Base-by-base conservation (phyloP, 257 asterid species). In the Lithospermum erythrorhizon region DNA sequence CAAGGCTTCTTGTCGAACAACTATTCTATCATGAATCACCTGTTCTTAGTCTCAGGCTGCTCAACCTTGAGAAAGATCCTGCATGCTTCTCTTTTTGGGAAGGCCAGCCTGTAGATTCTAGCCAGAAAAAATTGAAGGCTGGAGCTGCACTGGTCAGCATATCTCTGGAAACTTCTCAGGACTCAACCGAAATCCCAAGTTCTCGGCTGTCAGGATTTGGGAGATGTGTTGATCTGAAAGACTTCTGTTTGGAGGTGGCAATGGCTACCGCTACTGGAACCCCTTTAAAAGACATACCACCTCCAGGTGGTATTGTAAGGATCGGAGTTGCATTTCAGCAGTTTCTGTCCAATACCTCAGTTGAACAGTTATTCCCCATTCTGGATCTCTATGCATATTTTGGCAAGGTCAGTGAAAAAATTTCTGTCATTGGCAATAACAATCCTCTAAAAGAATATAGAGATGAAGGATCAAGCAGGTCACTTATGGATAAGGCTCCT, bases 31-130 rank as follows among this genome's bases (percentile, higher is more conserved):
- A 89, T 21, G 87, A 86, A 62, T 86, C 96, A 59, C 99, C 97
- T 66, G 73, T 89, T 65, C 73, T 83, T 41, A 79, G 74, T 73
- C 79, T 79, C 30, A 68, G 78, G 69, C 73, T 83, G 64, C 81
- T 93, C 61, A 80, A 83, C 83, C 89, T 93, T 63, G 96, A 93
- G 69, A 89, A 77, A 73, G 97, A 93, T 75, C 83, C 95, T 62
- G 97, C 94, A 67, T 93, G 99, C 79, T 93, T 86, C 77, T 84
- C 95, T 83, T 94, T 93, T 53, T 93, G 99, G 99, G 65, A 80
- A 79, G 85, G 73, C 75, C 94, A 93, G 72, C 97, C 99, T 67
- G 45, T 93, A 75, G 99, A 93, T 72, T 83, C 95, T 74, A 93
- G 99, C 82, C 97, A 89, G 79, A 89, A 79, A 79, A 93, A 86